These are phyloP conservation scores for Talaromyces marneffei DNA, from an alignment of 2,329 filamentous ascomycete species.

Conservation along the genomic window DNA sequence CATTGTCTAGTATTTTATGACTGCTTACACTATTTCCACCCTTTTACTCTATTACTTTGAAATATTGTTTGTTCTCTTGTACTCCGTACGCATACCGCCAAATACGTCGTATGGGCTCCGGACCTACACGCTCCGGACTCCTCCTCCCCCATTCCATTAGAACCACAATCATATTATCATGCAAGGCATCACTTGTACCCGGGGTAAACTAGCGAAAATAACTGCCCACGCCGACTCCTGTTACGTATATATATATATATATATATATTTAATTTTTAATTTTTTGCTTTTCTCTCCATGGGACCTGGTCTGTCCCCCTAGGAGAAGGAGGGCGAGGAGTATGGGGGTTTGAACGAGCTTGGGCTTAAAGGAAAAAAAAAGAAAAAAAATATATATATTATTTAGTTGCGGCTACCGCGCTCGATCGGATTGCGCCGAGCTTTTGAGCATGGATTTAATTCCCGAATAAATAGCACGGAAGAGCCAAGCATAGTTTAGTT, in stretches of 20 bases:
- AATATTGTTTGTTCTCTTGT: not conserved
- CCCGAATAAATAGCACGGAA: not conserved
- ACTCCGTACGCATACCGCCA: not conserved
- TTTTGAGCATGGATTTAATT: not conserved
- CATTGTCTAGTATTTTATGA: no score
- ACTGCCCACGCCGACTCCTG: not conserved
- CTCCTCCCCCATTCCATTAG: not conserved
- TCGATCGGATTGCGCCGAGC: constrained; percentile 7
- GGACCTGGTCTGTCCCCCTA: no score
- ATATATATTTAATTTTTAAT: not conserved
- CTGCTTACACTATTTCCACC: not conserved
- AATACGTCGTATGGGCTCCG: not conserved
- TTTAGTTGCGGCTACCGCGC: constrained; percentile 12
- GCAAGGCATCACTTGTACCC: not conserved
- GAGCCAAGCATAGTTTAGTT: not conserved
- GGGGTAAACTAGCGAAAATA: not conserved
- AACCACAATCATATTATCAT: not conserved
- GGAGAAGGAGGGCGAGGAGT: not conserved
- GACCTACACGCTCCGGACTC: not conserved
- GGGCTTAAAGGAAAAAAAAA: not conserved
- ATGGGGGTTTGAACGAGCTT: not conserved
- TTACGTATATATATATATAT: no score
- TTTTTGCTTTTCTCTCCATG: not conserved
- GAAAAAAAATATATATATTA: no score
- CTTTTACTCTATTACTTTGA: not conserved